These are phyloP conservation scores for Withania somnifera DNA, from an alignment of 305 asterid genomes.

Conservation along the genomic window DNA sequence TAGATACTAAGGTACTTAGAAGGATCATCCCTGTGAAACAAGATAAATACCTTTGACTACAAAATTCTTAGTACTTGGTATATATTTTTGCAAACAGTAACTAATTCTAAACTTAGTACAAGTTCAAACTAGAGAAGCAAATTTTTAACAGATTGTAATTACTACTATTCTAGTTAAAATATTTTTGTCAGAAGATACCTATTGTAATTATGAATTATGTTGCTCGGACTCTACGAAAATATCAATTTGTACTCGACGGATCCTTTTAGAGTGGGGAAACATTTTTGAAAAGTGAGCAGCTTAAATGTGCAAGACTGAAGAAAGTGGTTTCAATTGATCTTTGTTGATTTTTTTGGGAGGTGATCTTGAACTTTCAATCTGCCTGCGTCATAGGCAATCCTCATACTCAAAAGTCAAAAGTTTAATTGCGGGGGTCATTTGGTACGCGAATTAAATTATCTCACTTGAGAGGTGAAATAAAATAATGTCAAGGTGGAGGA, in stretches of 20 bases:
- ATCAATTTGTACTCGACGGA: too few species aligned
- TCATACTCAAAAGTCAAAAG: too few species aligned
- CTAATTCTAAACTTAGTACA: not conserved
- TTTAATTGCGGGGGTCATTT: too few species aligned
- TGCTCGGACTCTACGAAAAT: too few species aligned
- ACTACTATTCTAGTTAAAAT: not conserved
- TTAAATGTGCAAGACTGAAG: not conserved
- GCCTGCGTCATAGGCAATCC: too few species aligned
- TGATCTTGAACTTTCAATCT: too few species aligned
- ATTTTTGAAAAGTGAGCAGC: too few species aligned
- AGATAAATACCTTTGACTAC: not conserved
- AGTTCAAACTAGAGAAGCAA: not conserved
- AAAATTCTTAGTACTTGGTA: not conserved
- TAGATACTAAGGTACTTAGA: not conserved
- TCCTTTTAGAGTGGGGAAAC: too few species aligned
- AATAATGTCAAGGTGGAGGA: too few species aligned
- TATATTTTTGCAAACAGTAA: not conserved
- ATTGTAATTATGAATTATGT: not conserved
- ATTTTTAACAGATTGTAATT: not conserved
- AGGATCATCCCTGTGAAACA: not conserved
- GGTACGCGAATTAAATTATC: too few species aligned
- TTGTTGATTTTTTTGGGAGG: too few species aligned
- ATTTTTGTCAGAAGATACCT: not conserved
- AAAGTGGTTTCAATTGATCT: not conserved
- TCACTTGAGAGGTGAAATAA: too few species aligned